Conservation (phyloP, 768 basidiomycete genomes). For the Lanmaoa rubissima region DNA sequence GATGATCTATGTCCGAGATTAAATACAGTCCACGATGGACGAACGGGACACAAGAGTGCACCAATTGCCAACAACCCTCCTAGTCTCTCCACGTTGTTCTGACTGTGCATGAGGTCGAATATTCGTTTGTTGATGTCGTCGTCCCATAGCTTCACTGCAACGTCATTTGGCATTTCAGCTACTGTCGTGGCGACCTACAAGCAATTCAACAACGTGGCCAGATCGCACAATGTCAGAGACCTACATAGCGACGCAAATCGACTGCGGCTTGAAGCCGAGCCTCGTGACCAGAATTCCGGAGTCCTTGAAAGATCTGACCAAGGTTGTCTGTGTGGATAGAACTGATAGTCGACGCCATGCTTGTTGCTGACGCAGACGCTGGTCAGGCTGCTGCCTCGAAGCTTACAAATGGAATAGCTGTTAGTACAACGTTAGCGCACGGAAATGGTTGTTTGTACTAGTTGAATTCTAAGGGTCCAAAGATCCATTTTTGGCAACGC, state of each 20-base stretch:
- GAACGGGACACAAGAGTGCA: conserved; percentile 32
- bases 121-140: conserved; percentile 76
- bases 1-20: conserved; percentile 48
- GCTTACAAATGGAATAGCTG: conserved; percentile 12
- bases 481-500: conserved; percentile 12
- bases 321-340: conserved; percentile 61
- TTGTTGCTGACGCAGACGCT: conserved; percentile 20
- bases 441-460: conserved; percentile 26
- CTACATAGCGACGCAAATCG: conserved; percentile 73
- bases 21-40: conserved; percentile 6
- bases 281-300: conserved; percentile 64
- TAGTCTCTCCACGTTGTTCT: conserved; percentile 73
- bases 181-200: conserved; percentile 67
- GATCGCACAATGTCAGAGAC: conserved; percentile 27
- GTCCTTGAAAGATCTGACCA: conserved; percentile 62
- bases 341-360: conserved; percentile 62
- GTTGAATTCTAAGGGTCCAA: conserved; percentile 26
- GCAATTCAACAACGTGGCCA: conserved; percentile 7
- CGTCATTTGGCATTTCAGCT: conserved; percentile 80
- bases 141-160: conserved; percentile 81
- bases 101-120: conserved; percentile 82
- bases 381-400: conserved; percentile 1
- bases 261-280: conserved; percentile 64
- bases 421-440: neutral
- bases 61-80: conserved; percentile 90